Evolutionary conservation across 495 filamentous ascomycete species (phyloP), one percentile per base, ranked within the genome.

Genomic region (Penicillium mononematosum): DNA sequence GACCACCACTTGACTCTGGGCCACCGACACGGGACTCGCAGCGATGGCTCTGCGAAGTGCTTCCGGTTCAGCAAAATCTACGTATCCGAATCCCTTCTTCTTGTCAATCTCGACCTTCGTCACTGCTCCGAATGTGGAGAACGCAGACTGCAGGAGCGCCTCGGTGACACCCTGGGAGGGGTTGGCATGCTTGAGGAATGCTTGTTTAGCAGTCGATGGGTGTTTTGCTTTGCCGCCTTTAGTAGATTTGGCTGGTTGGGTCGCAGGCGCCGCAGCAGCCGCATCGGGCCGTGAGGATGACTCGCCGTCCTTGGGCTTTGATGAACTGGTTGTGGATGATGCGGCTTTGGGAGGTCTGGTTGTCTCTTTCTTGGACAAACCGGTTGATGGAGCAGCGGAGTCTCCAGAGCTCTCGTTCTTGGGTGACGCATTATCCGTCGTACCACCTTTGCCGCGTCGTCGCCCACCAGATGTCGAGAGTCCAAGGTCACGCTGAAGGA

Each of bases 131-230:
- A 88, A 93, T 1, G 71, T 66, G 36, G 83, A 72, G 65, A 97
- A 84, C 8, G 89, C 85, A 58, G 85, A 79, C 57, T 86, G 83
- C 5, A 97, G 81, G 0, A 90, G 69, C 0, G 84, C 74, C 60
- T 96, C 92, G 0, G 90, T 96, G 39, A 97, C 88, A 17, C 92
- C 92, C 69, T 96, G 92, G 1, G 91, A 92, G 19, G 90, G 84
- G 68, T 94, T 95, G 52, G 91, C 92, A 63, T 96, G 91, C 66
- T 96, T 96, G 62, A 96, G 78, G 67, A 96, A 97, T n/a, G 90
- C 92, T 66, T 90, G 86, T 2, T 84, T 89, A 6, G 87, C 83
- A 4, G 83, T 83, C 9, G 84, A 67, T 25, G 79, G 76, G 63
- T 24, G 65, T 50, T 58, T 83, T 58, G 65, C 56, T 60, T 66